Base-by-base conservation (phyloP, 768 basidiomycete genomes). In the Termitomyces bulborhizus region DNA sequence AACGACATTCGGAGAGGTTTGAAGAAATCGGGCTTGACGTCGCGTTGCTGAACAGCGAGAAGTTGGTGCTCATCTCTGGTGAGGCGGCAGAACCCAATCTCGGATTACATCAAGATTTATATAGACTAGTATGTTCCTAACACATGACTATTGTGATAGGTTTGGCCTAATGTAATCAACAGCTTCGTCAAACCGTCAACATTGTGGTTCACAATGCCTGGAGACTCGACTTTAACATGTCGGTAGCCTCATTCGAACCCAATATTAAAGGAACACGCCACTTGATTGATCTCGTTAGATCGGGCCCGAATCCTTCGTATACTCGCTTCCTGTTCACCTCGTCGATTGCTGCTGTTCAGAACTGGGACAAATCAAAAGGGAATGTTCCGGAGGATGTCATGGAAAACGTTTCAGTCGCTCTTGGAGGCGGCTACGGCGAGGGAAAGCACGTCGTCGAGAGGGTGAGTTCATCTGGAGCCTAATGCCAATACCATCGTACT, bases 191-290 rank as follows among this genome's bases (percentile, higher is more conserved):
- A 3, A 54, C 60, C 1, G 63, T 73, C 9, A 68, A 66, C 2
- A 54, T 61, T 24, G 63, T 73, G 24, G 65, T 74, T 0, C 68
- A 73, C 53, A 71, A 72, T 42, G 75, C 72, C 1, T 76, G 73
- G 76, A 58, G 66, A 9, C 62, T 78, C 4, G 68, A 78, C 46
- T 77, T 77, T 58, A 76, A 77, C 36, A 56, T 71, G 6, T 63
- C 70, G 0, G 60, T 77, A 3, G 34, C 56, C 0, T 74, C 74
- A 1, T 76, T 70, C 54, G 71, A 76, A 51, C 59, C 69, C 0
- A 67, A 71, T 40, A 54, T 78, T 37, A 65, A 63, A 1, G 71
- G 70, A 4, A 66, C 64, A 2, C 55, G 70, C 26, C 61, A 68
- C 31, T 56, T 74, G 11, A 59, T 74, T 18, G 69, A 73, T 49